A percentile compares a stretch with the other conserved stretches of the same genome.
phyloP scores from a whole-genome alignment of 176 grass and related monocot genomes.

The Aegilops sharonensis region DNA sequence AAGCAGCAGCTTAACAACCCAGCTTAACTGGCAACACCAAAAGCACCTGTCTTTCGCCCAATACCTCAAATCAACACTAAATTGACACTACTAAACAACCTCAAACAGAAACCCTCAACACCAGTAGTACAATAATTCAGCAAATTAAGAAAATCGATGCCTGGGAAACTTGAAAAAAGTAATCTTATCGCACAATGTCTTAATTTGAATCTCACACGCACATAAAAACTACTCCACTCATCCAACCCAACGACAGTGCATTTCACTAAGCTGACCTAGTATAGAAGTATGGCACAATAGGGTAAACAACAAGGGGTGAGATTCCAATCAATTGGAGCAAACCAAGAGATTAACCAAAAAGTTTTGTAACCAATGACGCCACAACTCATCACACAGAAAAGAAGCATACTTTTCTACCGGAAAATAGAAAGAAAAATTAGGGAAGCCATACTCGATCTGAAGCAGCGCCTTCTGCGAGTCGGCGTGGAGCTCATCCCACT shows the following conservation, averaged over 20 bases:
- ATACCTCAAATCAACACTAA: constrained; percentile 4
- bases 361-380: neutral
- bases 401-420: neutral
- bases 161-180: neutral
- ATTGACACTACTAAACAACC: neutral
- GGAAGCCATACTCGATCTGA: constrained; percentile 74
- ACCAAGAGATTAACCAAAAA: neutral
- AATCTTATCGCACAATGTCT: neutral
- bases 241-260: neutral
- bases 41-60: neutral
- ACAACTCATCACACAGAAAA: constrained; percentile 1
- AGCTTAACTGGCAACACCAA: neutral
- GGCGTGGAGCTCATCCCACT: constrained; percentile 75
- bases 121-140: neutral
- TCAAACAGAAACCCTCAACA: neutral
- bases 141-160: neutral
- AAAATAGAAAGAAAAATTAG: neutral
- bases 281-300: neutral
- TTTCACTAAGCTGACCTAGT: neutral
- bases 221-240: neutral
- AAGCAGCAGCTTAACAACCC: neutral
- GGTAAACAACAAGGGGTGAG: neutral
- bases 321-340: constrained; percentile 13
- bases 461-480: constrained; percentile 79
- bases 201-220: neutral